phyloP scores from a whole-genome alignment of 768 basidiomycete species.

The Trametes gibbosa region DNA sequence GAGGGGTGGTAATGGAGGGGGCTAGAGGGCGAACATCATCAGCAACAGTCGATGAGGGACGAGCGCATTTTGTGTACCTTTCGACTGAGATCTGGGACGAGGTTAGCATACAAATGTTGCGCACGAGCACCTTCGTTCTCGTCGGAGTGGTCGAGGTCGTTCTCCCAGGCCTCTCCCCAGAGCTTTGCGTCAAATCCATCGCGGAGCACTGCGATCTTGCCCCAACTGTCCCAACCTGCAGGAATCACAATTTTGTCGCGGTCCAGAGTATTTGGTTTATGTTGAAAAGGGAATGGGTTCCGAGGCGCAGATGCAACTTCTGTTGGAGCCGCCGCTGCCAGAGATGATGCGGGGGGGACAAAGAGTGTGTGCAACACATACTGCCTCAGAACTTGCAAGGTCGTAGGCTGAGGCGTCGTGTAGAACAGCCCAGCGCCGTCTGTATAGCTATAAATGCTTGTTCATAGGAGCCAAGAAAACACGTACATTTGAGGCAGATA shows the following conservation, averaged over 20 bases:
- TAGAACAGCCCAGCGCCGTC: conserved; percentile 94
- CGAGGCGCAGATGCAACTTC: conserved; percentile 51
- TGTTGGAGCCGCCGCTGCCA: conserved; percentile 29
- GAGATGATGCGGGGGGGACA: conserved; percentile 62
- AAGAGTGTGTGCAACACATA: conserved; percentile 84
- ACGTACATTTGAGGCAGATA: conserved; percentile 88
- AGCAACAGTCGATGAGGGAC: not conserved
- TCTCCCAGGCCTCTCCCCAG: conserved; percentile 81
- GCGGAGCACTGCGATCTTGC: conserved; percentile 85
- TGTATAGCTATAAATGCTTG: conserved; percentile 28
- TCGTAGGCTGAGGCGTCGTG: conserved; percentile 77
- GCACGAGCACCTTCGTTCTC: conserved; percentile 50
- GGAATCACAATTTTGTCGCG: conserved; percentile 91
- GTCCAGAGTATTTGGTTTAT: conserved; percentile 89
- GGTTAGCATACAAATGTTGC: conserved; percentile 59
- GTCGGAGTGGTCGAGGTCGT: conserved; percentile 50
- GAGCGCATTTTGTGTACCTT: conserved; percentile 49
- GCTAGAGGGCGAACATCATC: conserved; percentile 36
- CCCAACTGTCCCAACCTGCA: conserved; percentile 98
- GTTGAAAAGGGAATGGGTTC: conserved; percentile 82
- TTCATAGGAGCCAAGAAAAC: not conserved
- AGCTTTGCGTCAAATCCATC: conserved; percentile 87
- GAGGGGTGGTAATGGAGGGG: conserved; percentile 67
- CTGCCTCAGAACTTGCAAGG: conserved; percentile 72
- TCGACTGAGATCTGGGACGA: conserved; percentile 74